phyloP scores from a whole-genome alignment of 2,329 filamentous ascomycete species.

The Botrytis galanthina region DNA sequence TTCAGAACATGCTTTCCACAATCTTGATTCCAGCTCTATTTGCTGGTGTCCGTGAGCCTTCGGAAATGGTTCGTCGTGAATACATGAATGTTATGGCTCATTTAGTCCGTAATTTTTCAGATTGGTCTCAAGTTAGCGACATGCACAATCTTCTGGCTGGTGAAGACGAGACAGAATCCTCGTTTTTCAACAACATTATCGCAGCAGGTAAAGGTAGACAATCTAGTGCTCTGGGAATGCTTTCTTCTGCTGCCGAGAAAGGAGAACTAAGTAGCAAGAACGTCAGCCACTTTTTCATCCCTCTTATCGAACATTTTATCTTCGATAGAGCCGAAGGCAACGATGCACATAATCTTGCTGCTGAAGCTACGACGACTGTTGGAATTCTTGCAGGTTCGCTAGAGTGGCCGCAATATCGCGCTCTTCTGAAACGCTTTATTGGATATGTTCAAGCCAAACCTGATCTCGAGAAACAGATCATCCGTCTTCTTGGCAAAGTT shows the following conservation, averaged over 20 bases:
- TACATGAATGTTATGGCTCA: slow-evolving; percentile 77
- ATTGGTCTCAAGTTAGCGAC: slow-evolving; percentile 70
- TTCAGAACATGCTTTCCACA: slow-evolving; percentile 57
- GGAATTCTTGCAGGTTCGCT: slow-evolving; percentile 71
- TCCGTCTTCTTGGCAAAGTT: slow-evolving; percentile 76
- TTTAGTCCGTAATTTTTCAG: slow-evolving; percentile 67
- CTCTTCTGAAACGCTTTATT: slow-evolving; percentile 79
- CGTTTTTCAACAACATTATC: slow-evolving; percentile 90
- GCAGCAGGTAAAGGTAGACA: slow-evolving; percentile 87
- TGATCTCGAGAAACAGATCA: slow-evolving; percentile 80
- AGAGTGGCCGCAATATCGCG: slow-evolving; percentile 88
- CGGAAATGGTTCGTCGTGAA: slow-evolving; percentile 82
- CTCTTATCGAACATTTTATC: slow-evolving; percentile 90
- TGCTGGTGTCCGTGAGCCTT: slow-evolving; percentile 70
- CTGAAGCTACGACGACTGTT: slow-evolving; percentile 81
- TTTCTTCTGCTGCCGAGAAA: slow-evolving; percentile 65
- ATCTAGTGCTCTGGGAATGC: slow-evolving; percentile 74
- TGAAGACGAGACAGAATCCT: slow-evolving; percentile 57
- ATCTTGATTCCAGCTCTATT: slow-evolving; percentile 75
- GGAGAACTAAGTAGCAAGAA: slow-evolving; percentile 71
- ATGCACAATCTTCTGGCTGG: slow-evolving; percentile 67
- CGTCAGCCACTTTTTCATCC: slow-evolving; percentile 82
- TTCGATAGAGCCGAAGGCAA: slow-evolving; percentile 71
- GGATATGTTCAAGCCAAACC: slow-evolving; percentile 77
- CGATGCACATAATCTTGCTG: slow-evolving; percentile 82